Evolutionary conservation across 2,329 filamentous ascomycete species (phyloP).

Genomic region (Tolypocladium ovalisporum): DNA sequence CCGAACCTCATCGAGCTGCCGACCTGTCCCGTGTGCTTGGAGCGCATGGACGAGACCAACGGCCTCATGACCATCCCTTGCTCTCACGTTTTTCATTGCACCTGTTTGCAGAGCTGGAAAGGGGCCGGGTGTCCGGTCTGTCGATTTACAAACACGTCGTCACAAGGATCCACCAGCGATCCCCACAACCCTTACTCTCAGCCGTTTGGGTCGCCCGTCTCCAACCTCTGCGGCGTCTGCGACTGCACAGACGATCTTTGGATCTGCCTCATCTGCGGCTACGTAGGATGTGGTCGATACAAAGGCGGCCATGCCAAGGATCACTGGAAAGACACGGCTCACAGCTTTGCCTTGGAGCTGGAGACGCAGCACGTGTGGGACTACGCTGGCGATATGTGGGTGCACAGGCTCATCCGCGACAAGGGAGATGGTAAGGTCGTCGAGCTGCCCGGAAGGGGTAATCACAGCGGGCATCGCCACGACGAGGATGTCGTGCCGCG

Average conservation of each 20-base stretch:
- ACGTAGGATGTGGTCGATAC: conserved; percentile 87
- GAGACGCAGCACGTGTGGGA: conserved; percentile 96
- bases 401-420: conserved; percentile 87
- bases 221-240: conserved; percentile 72
- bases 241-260: conserved; percentile 75
- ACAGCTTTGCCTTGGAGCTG: conserved; percentile 88
- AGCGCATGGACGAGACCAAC: conserved; percentile 96
- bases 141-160: conserved; percentile 58
- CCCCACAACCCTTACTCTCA: conserved; percentile 37
- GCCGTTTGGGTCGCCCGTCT: conserved; percentile 47
- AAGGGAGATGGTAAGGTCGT: conserved; percentile 89
- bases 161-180: conserved; percentile 24
- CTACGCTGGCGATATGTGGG: conserved; percentile 90
- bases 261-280: conserved; percentile 91
- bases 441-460: conserved; percentile 59
- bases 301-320: conserved; percentile 88
- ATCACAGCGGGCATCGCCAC: conserved; percentile 19
- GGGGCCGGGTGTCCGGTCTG: conserved; percentile 91
- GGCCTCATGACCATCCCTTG: conserved; percentile 92
- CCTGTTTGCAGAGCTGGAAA: conserved; percentile 91
- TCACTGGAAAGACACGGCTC: conserved; percentile 81
- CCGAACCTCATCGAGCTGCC: conserved; percentile 83
- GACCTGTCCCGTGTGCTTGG: conserved; percentile 90
- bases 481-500: conserved; percentile 61
- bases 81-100: conserved; percentile 96